phyloP scores from a whole-genome alignment of 352 stramenopile genomes.

The Globisporangium parvum region DNA sequence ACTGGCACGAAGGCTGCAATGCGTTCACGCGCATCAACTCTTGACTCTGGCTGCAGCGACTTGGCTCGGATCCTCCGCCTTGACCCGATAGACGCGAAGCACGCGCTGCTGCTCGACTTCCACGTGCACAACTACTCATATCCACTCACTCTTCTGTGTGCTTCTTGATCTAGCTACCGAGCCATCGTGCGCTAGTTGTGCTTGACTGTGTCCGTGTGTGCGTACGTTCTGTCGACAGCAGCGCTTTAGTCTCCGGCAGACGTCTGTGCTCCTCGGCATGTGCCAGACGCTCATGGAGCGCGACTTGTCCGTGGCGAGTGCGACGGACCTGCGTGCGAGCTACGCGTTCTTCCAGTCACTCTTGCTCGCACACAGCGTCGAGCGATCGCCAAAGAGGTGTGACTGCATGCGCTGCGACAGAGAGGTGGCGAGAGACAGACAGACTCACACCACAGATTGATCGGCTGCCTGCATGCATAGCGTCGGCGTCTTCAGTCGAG shows the following conservation, averaged over 20 bases:
- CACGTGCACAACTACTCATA: conserved; percentile 71
- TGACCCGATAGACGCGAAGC: conserved; percentile 26
- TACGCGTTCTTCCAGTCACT: conserved; percentile 57
- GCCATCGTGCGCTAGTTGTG: conserved; percentile 3
- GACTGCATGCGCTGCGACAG: not conserved
- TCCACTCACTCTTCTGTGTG: conserved; percentile 14
- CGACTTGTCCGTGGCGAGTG: conserved; percentile 41
- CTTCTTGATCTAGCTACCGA: not conserved
- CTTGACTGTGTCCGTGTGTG: not conserved
- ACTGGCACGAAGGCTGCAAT: not conserved
- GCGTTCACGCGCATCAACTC: not conserved
- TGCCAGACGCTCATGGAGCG: conserved; percentile 55
- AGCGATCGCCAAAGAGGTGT: conserved; percentile 65
- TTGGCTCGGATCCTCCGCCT: conserved; percentile 49
- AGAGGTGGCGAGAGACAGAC: not conserved
- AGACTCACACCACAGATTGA: not conserved
- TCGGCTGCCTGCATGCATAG: conserved; percentile 14
- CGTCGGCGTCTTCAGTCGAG: conserved; percentile 46
- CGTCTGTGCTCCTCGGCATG: conserved; percentile 65
- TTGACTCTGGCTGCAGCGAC: conserved; percentile 14
- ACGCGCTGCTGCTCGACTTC: conserved; percentile 44
- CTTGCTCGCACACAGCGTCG: conserved; percentile 58
- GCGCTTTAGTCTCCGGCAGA: conserved; percentile 46
- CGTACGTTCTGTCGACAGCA: conserved; percentile 62
- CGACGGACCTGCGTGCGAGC: conserved; percentile 40